Base-by-base conservation (phyloP, 169 alveolate species). In the Neospora caninum region DNA sequence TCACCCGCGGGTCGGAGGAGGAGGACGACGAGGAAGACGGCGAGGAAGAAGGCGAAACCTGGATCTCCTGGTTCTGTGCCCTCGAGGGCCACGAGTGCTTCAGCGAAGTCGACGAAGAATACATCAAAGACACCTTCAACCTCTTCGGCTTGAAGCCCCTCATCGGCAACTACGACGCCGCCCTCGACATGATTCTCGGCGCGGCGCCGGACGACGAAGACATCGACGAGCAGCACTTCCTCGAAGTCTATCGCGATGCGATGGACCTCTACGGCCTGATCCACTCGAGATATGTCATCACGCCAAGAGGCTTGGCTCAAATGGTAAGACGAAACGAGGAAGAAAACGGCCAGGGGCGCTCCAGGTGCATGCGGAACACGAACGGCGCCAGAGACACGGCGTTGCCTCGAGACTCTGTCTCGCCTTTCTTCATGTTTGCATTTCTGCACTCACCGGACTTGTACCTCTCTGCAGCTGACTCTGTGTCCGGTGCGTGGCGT, bases 51-150 rank as follows among this genome's bases (percentile, higher is more conserved):
- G 93, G 73, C 27, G 86, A 43, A 54, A 83, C 91, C 53, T 99
- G 99, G 99, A 98, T 99, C 53, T 97, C 97, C 70, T 99, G 99
- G 99, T 98, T 98, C 96, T 98, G 99, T 91, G 97, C 97, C 80
- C 96, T 99, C 53, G 98, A 98, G 92, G 99, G 99, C 42, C 98
- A 98, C 95, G 98, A 98, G 92, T 98, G 97, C 95, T 97, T 98
- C 69, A 97, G 96, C 31, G 99, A 99, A 95, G 99, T 99, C 34
- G 99, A 99, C 94, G 99, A 98, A 70, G 99, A 98, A 7, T 98
- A 97, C 94, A 97, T 98, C 88, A 96, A 98, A 94, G 99, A 99
- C 95, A 98, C 98, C 88, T 98, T 98, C 95, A 98, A 98, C 95
- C 97, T 98, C 80, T 97, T 97, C 29, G 99, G 98, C 29, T 64